Evolutionary conservation across 2,329 filamentous ascomycete species (phyloP).

Genomic region (Colletotrichum godetiae): DNA sequence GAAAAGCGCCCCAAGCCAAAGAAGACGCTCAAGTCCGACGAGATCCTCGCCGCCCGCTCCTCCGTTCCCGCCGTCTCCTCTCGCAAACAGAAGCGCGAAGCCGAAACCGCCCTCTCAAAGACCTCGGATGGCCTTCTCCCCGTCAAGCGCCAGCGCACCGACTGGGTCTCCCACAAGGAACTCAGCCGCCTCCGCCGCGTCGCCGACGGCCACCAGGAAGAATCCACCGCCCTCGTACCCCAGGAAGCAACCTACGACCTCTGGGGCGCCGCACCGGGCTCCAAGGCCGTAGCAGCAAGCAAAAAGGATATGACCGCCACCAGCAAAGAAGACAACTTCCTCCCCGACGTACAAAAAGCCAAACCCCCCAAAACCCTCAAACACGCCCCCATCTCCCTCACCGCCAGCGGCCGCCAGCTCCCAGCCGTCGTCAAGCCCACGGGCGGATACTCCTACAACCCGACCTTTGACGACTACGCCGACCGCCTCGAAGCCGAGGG

Average conservation of each 20-base stretch:
- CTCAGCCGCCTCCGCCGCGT: slow-evolving; percentile 81
- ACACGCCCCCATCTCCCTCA: slow-evolving; percentile 81
- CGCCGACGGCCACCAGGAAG: slow-evolving; percentile 73
- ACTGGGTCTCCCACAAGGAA: slow-evolving; percentile 88
- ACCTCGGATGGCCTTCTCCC: slow-evolving; percentile 79
- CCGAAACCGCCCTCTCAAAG: slow-evolving; percentile 58
- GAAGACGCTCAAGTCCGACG: slow-evolving; percentile 88
- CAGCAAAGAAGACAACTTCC: slow-evolving; percentile 63
- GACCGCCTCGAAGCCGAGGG: slow-evolving; percentile 79
- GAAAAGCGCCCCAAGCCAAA: slow-evolving; percentile 73
- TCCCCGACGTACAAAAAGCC: slow-evolving; percentile 73
- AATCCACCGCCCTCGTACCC: slow-evolving; percentile 63
- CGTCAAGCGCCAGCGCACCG: slow-evolving; percentile 79
- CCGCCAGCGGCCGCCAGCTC: slow-evolving; percentile 83
- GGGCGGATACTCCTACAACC: slow-evolving; percentile 93
- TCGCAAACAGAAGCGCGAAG: slow-evolving; percentile 72
- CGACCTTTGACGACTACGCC: slow-evolving; percentile 87
- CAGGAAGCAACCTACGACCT: slow-evolving; percentile 81
- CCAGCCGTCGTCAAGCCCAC: slow-evolving; percentile 83
- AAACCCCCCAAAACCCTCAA: slow-evolving; percentile 82
- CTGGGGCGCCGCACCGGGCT: slow-evolving; percentile 67
- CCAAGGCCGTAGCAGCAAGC: slow-evolving; percentile 39
- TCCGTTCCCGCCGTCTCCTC: slow-evolving; percentile 81
- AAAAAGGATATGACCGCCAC: slow-evolving; percentile 37
- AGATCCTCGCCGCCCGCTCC: slow-evolving; percentile 89